Evolutionary conservation across 1,139 yeast species (phyloP).

Genomic region (Nadsonia commutata): DNA sequence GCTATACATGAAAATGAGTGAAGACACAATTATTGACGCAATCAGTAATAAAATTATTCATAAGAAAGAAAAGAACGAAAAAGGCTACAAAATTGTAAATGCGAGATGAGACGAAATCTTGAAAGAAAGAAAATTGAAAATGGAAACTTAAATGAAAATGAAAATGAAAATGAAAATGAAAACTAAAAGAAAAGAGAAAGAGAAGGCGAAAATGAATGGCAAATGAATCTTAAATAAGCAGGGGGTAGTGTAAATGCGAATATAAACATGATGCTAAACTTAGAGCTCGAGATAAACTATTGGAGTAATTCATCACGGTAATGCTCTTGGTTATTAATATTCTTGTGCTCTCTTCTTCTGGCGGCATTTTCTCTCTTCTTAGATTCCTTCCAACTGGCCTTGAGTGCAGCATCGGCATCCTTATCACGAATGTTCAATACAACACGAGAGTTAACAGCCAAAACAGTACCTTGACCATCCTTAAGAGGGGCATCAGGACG

Average conservation of each 20-base stretch:
- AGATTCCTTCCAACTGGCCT: slow-evolving; percentile 66
- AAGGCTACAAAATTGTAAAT: background rate
- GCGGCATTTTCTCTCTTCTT: slow-evolving; percentile 51
- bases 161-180: no score
- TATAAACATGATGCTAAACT: background rate
- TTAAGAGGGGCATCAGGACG: slow-evolving; percentile 58
- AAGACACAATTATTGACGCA: background rate
- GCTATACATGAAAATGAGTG: background rate
- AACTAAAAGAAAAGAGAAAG: no score
- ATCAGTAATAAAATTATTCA: background rate
- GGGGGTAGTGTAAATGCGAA: background rate
- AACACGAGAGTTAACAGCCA: slow-evolving; percentile 83
- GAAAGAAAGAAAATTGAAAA: no score
- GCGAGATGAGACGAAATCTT: no score
- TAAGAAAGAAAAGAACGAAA: background rate
- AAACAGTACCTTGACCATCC: slow-evolving; percentile 88
- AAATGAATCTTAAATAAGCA: no score
- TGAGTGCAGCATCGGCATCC: slow-evolving; percentile 36
- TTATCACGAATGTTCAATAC: slow-evolving; percentile 33
- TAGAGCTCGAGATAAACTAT: slow-evolving; percentile 22
- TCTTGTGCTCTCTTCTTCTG: slow-evolving; percentile 68
- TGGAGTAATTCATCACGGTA: slow-evolving; percentile 85
- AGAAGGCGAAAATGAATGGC: no score
- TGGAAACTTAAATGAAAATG: no score
- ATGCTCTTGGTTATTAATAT: slow-evolving; percentile 77